Evolutionary conservation across 305 asterid species (phyloP).

Genomic region (Petunia hybrid): DNA sequence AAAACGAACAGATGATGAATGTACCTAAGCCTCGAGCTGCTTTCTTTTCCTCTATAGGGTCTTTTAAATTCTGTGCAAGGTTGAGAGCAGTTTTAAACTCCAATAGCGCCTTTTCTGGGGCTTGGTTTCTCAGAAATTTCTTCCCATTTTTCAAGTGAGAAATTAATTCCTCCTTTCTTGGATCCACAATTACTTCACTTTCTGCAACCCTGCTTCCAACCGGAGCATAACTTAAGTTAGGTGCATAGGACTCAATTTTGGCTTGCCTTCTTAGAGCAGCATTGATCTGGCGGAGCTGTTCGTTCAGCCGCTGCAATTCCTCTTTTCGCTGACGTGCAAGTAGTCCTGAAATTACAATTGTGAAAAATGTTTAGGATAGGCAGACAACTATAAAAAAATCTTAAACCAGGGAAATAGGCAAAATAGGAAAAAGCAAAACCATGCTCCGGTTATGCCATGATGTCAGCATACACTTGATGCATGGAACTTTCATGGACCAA

Average conservation of each 20-base stretch:
- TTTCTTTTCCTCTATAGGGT: constrained; percentile 91
- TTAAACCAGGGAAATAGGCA: not conserved
- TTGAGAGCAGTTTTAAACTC: constrained; percentile 92
- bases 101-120: constrained; percentile 38
- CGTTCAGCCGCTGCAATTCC: constrained; percentile 84
- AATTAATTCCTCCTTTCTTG: constrained; percentile 42
- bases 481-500: not conserved
- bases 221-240: constrained; percentile 46
- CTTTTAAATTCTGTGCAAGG: constrained; percentile 78
- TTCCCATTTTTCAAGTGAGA: constrained; percentile 30
- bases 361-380: not conserved
- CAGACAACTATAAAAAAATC: not conserved
- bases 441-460: constrained; percentile 13
- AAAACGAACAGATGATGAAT: constrained; percentile 16
- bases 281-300: constrained; percentile 96
- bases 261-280: constrained; percentile 95
- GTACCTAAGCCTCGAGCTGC: constrained; percentile 99
- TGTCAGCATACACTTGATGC: not conserved
- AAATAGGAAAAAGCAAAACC: constrained; percentile 6
- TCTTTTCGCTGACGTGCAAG: constrained; percentile 95
- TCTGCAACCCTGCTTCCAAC: constrained; percentile 70
- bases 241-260: constrained; percentile 78
- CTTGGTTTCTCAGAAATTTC: constrained; percentile 32
- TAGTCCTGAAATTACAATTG: constrained; percentile 51
- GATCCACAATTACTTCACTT: constrained; percentile 87